Conservation (phyloP, 2,329 filamentous ascomycete genomes). For the Xylaria arbuscula region DNA sequence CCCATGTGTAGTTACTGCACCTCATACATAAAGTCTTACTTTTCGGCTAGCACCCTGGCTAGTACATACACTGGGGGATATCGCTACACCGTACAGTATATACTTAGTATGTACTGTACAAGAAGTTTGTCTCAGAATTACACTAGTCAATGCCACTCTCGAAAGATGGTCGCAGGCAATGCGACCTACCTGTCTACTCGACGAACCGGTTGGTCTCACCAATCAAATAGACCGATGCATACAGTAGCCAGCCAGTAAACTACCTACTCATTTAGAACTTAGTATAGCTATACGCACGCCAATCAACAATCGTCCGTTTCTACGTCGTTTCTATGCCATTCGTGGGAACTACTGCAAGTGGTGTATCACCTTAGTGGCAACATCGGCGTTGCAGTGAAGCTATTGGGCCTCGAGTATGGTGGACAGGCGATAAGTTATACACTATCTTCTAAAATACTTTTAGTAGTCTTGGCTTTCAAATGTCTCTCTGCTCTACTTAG, state of each 20-base stretch:
- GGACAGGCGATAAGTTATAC: background rate
- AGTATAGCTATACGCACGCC: constrained; percentile 15
- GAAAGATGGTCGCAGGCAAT: constrained; percentile 30
- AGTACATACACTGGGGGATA: background rate
- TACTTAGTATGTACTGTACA: background rate
- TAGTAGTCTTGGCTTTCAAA: background rate
- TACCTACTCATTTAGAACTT: background rate
- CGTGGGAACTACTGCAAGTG: constrained; percentile 30
- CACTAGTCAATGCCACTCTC: constrained; percentile 26
- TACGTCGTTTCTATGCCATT: constrained; percentile 20
- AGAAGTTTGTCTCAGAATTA: constrained; percentile 22
- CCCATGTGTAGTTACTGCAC: too few species aligned
- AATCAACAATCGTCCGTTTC: constrained; percentile 25
- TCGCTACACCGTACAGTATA: constrained; percentile 5
- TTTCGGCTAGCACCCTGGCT: constrained; percentile 2
- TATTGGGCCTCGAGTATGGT: constrained; percentile 15
- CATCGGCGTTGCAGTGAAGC: constrained; percentile 2
- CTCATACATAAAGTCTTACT: too few species aligned
- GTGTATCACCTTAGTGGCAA: constrained; percentile 19
- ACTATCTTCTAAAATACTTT: constrained; percentile 6
- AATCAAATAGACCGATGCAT: background rate
- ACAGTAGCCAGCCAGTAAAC: background rate
- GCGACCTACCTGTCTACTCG: constrained; percentile 16
- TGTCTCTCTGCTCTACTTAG: background rate
- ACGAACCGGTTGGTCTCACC: constrained; percentile 9